Conservation (phyloP, 257 asterid species). For the Jacaranda mimosifolia region DNA sequence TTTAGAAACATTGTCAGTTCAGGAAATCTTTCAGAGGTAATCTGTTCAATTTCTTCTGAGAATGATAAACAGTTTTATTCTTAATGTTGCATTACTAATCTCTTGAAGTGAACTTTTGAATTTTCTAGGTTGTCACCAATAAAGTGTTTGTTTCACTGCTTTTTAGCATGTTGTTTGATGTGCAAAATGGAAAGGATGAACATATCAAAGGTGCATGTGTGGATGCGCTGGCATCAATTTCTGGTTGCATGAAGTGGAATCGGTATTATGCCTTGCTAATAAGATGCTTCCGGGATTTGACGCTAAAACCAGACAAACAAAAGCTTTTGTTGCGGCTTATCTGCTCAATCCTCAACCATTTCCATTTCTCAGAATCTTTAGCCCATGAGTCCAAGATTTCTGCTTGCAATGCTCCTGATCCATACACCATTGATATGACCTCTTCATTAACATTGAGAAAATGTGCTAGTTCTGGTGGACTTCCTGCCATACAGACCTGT, state of each 20-base stretch:
- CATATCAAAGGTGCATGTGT: constrained; percentile 80
- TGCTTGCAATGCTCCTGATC: constrained; percentile 51
- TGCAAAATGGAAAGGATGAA: constrained; percentile 87
- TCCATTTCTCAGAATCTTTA: constrained; percentile 65
- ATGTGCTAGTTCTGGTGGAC: constrained; percentile 37
- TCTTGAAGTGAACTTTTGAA: constrained; percentile 15
- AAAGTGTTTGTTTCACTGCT: constrained; percentile 82
- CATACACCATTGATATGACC: constrained; percentile 40
- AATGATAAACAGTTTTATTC: background rate
- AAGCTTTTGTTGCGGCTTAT: constrained; percentile 75
- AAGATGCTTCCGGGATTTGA: constrained; percentile 81
- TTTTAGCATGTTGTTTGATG: constrained; percentile 74
- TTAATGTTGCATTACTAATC: constrained; percentile 31
- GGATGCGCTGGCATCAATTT: constrained; percentile 80
- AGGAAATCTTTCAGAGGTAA: constrained; percentile 73
- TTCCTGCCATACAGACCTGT: constrained; percentile 54
- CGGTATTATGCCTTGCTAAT: constrained; percentile 64
- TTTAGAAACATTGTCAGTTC: constrained; percentile 58
- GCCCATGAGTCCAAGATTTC: constrained; percentile 48
- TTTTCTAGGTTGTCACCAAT: constrained; percentile 69
- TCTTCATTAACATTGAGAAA: constrained; percentile 43
- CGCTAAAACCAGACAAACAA: constrained; percentile 73
- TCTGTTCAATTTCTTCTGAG: constrained; percentile 22
- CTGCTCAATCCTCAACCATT: constrained; percentile 75
- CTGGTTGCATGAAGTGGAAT: constrained; percentile 85